Conservation (phyloP, 805 yeast species). For the Candida patagonica region DNA sequence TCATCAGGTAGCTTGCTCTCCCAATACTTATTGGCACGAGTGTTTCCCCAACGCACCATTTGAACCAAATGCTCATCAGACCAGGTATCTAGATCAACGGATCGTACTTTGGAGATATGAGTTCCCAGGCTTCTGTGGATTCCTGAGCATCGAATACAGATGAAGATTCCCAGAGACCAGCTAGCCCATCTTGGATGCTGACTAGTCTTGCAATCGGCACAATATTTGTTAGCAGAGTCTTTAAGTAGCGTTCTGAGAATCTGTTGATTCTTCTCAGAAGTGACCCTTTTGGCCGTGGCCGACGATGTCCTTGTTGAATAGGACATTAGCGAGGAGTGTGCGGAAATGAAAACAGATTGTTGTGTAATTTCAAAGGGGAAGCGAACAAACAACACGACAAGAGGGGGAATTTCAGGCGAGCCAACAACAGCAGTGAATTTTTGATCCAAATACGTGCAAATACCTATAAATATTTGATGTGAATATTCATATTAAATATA, state of each 20-base stretch:
- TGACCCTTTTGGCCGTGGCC: constrained; percentile 18
- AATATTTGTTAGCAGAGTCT: constrained; percentile 65
- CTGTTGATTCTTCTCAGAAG: constrained; percentile 50
- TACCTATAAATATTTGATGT: no score
- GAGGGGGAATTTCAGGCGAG: no score
- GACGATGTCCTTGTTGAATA: constrained; percentile 9
- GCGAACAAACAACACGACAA: no score
- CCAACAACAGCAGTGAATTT: no score
- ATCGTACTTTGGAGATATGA: constrained; percentile 69
- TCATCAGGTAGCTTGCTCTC: constrained; percentile 64
- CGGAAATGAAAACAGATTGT: no score
- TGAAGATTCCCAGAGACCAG: constrained; percentile 88
- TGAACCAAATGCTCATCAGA: constrained; percentile 80
- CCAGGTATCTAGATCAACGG: constrained; percentile 95
- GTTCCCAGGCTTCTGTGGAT: constrained; percentile 94
- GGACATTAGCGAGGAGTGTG: no score
- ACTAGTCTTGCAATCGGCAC: constrained; percentile 88
- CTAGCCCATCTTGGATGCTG: constrained; percentile 97
- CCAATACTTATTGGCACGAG: constrained; percentile 72
- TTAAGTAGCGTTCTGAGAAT: constrained; percentile 65
- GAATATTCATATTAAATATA: no score
- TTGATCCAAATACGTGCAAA: no score
- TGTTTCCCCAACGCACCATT: constrained; percentile 83
- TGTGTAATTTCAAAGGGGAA: no score
- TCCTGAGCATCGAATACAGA: constrained; percentile 89